Conservation (phyloP, 2,329 filamentous ascomycete species). For the Thelonectria olida region DNA sequence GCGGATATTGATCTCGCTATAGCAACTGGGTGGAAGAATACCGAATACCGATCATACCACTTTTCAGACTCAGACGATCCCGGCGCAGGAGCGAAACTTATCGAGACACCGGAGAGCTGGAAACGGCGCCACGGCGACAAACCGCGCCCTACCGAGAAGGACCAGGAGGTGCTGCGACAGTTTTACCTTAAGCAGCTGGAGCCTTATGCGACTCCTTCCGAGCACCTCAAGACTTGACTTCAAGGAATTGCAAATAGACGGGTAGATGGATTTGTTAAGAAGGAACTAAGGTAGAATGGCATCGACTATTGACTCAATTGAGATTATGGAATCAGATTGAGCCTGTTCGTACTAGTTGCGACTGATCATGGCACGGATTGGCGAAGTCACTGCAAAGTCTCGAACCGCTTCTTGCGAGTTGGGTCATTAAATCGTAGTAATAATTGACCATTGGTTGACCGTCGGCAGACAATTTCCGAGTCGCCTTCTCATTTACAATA, state of each 20-base stretch:
- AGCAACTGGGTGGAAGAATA: constrained; percentile 17
- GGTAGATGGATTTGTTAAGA: neutral
- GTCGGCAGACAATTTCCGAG: too few species aligned
- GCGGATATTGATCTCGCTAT: neutral
- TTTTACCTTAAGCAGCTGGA: constrained; percentile 2
- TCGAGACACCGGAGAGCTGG: constrained; percentile 14
- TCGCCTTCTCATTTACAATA: too few species aligned
- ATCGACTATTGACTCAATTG: too few species aligned
- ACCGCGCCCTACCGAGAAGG: constrained; percentile 1
- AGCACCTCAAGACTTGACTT: neutral
- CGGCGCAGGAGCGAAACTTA: neutral
- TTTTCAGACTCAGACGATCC: neutral
- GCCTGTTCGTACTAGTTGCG: too few species aligned
- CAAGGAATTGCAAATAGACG: neutral
- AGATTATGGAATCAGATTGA: too few species aligned
- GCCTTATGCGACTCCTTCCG: neutral
- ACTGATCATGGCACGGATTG: too few species aligned
- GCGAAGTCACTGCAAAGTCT: too few species aligned
- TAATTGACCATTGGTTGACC: too few species aligned
- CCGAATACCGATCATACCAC: constrained; percentile 9
- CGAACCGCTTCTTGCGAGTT: too few species aligned
- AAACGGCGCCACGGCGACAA: neutral
- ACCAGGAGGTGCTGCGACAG: constrained; percentile 1
- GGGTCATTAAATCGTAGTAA: too few species aligned
- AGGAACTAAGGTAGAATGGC: neutral